phyloP scores from a whole-genome alignment of 176 grass and related monocot genomes.

The Carex pumila region DNA sequence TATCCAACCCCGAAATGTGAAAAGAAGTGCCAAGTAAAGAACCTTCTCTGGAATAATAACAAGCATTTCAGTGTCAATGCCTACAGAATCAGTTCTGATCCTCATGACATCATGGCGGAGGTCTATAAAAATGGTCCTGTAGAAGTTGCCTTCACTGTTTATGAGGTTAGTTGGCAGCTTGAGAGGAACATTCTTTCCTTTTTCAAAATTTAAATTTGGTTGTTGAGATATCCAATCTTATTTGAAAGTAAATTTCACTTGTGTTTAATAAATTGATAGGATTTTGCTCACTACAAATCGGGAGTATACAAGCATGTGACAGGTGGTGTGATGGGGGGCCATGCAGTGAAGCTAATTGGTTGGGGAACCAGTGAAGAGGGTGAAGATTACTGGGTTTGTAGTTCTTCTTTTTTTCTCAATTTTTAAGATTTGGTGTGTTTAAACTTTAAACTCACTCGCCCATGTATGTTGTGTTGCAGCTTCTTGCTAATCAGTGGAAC shows the following conservation, averaged over 20 bases:
- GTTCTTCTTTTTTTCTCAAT: neutral
- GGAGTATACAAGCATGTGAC: neutral
- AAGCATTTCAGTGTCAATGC: slow-evolving; percentile 79
- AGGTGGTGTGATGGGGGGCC: slow-evolving; percentile 65
- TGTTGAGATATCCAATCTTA: neutral
- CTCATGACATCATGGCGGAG: slow-evolving; percentile 76
- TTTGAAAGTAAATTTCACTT: neutral
- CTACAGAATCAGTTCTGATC: slow-evolving; percentile 61
- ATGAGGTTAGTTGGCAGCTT: slow-evolving; percentile 44
- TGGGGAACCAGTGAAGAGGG: slow-evolving; percentile 84
- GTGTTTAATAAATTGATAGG: neutral
- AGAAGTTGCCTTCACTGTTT: slow-evolving; percentile 86
- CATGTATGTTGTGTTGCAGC: slow-evolving; percentile 38
- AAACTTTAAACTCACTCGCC: neutral
- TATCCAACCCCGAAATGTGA: slow-evolving; percentile 65
- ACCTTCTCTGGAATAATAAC: slow-evolving; percentile 61
- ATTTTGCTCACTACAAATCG: no score
- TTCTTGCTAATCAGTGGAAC: slow-evolving; percentile 97
- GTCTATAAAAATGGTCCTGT: slow-evolving; percentile 74
- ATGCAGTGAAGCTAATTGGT: slow-evolving; percentile 90
- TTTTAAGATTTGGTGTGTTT: neutral
- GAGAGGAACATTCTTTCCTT: neutral
- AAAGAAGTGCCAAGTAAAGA: slow-evolving; percentile 82
- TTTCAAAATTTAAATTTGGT: neutral
- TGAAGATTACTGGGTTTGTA: slow-evolving; percentile 88